Evolutionary conservation across 2,329 filamentous ascomycete species (phyloP), one percentile per base, ranked within the genome.

Genomic region (Cladorrhinum sp.): DNA sequence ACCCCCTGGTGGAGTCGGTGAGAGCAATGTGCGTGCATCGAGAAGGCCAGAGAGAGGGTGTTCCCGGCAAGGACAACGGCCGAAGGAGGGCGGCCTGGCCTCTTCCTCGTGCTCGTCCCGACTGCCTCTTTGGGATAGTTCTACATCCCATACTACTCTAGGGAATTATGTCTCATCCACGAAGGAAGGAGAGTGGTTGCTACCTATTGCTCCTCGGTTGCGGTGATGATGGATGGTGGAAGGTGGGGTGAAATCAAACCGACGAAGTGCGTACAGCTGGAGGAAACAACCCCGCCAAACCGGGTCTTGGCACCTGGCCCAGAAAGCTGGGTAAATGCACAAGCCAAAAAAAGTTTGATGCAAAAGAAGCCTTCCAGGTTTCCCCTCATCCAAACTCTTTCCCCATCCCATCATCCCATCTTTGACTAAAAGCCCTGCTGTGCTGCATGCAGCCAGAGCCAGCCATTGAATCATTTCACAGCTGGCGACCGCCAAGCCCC

Each of bases 1-100:
- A 38, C 57, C 54, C 57, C 55, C 59, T 27, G 55, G 65, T 65
- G 65, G 63, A 62, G 64, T 64, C 62, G 61, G 65, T 64, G 60
- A 64, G 57, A 58, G 52, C 50, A 55, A 57, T 32, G 50, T 25
- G 45, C 45, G 38, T 53, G 61, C 51, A 54, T 59, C 55, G 55
- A 59, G 50, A 52, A 29, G 20, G 20, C 25, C 7, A 25, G 27
- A 27, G 25, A 23, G 38, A 36, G 41, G 36, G 53, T 56, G 29
- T 56, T 49, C 38, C 53, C 29, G 29, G 51, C 20, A n/a, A 51
- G 50, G 50, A 51, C 18, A 51, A 25, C 24, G 50, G 25, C 50
- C 25, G 50, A 10, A 45, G 41, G 16, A 45, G 41, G 41, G 52
- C 22, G 53, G 38, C 25, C 53, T 55, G 13, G 41, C 41, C 41